Conservation (phyloP, 805 yeast genomes). For the Kodamaea kakaduensis region DNA sequence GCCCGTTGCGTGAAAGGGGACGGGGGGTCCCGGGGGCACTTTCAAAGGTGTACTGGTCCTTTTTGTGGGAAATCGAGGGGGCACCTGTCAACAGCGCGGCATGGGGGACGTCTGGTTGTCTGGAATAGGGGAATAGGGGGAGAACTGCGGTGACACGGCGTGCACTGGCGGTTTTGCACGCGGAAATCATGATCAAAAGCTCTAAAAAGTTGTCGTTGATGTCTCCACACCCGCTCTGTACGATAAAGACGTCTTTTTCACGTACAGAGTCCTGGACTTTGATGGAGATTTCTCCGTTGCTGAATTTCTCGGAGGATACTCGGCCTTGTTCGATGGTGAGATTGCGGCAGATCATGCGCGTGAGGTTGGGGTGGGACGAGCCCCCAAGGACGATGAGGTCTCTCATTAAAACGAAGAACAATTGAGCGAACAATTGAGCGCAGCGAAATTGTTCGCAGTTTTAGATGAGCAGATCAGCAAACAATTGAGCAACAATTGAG, state of each 20-base stretch:
- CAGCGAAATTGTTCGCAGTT: too few species aligned
- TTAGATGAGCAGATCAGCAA: neutral
- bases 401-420: constrained; percentile 57
- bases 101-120: constrained; percentile 93
- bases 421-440: too few species aligned
- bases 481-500: neutral
- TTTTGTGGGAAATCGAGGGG: constrained; percentile 42
- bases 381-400: constrained; percentile 90
- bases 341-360: constrained; percentile 69
- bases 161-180: constrained; percentile 90
- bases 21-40: constrained; percentile 52
- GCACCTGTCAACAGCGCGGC: constrained; percentile 63
- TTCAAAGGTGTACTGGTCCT: constrained; percentile 44
- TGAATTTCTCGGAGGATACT: constrained; percentile 57
- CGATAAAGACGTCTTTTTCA: constrained; percentile 91
- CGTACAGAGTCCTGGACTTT: constrained; percentile 84
- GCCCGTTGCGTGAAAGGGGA: constrained; percentile 29
- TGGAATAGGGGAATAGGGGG: constrained; percentile 91
- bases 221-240: constrained; percentile 83
- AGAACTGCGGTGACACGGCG: constrained; percentile 83
- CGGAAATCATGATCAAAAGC: constrained; percentile 77
- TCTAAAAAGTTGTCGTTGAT: constrained; percentile 87
- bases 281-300: constrained; percentile 93
- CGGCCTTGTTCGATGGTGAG: constrained; percentile 71
- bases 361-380: constrained; percentile 77